Evolutionary conservation across 129 eudicot species (phyloP), one percentile per base, ranked within the genome.

Genomic region (Deinandra increscens): DNA sequence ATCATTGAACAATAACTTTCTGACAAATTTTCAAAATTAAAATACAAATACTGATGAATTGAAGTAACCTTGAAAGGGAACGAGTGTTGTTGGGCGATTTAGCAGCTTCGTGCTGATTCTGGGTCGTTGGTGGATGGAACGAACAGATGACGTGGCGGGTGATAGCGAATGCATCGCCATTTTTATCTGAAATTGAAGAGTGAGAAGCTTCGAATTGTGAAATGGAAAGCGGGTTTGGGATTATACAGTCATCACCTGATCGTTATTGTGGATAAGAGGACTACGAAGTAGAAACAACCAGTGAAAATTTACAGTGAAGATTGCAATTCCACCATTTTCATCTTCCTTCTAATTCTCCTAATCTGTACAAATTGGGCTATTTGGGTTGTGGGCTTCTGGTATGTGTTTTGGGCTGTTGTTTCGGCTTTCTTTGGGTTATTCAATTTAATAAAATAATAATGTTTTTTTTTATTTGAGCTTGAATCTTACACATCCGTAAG

Each of bases 121-220:
- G 4, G 78, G 80, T 10, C 29, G 79, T 70, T 70, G 78, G 75
- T 64, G 53, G 55, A 69, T 22, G 73, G 78, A 71, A 48, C 74
- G 86, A 1, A 85, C 22, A 10, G 83, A 66, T 46, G 92, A 69
- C 6, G 93, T 77, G 36, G 86, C 79, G 37, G 92, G 84, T 44
- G 90, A 79, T 15, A 80, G 64, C 1, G 87, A 56, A 51, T 85
- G 37, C 78, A 76, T 79, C 74, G 96, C 81, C 93, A 78, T 86
- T 59, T 71, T 72, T 74, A 31, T 48, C 70, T 7, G 48, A 39
- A 69, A 15, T 1, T 56, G 66, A 64, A 75, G 68, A 39, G 60
- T 14, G n/a, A 17, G 59, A 44, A 10, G 3, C n/a, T 34, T 59
- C n/a, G 43, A 5, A 17, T 20, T 42, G 29, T 43, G 20, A 22